Evolutionary conservation across 768 basidiomycete genomes (phyloP).

Genomic region (Tulasnella calospora): DNA sequence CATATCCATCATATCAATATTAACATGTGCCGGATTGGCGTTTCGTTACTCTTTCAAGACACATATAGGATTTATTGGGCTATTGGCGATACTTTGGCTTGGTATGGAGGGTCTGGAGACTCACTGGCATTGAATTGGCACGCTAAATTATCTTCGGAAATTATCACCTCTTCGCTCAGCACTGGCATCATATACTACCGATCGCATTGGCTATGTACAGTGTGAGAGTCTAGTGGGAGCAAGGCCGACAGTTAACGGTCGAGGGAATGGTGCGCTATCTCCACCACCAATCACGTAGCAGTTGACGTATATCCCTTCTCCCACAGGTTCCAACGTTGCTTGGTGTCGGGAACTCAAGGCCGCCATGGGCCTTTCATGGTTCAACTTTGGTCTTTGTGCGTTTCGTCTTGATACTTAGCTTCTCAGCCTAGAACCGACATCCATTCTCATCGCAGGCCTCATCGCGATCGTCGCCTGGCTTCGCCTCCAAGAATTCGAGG

Average conservation of each 20-base stretch:
- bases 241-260: background rate
- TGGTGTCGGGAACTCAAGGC: constrained; percentile 28
- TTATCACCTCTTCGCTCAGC: background rate
- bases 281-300: background rate
- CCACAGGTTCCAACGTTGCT: background rate
- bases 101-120: background rate
- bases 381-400: constrained; percentile 26
- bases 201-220: constrained; percentile 26
- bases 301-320: background rate
- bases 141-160: background rate
- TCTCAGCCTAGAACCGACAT: background rate
- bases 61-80: constrained; percentile 1
- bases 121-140: background rate
- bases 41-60: constrained; percentile 1
- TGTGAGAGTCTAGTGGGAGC: constrained; percentile 19
- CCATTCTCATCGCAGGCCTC: background rate
- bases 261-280: background rate
- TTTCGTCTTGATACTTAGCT: background rate
- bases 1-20: constrained; percentile 5
- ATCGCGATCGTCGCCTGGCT: constrained; percentile 25
- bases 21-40: background rate
- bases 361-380: constrained; percentile 27
- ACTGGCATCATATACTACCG: constrained; percentile 20
- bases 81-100: constrained; percentile 18
- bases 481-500: constrained; percentile 17